These are phyloP conservation scores for Suillus placidus DNA, from an alignment of 768 basidiomycete species.

Conservation along the genomic window DNA sequence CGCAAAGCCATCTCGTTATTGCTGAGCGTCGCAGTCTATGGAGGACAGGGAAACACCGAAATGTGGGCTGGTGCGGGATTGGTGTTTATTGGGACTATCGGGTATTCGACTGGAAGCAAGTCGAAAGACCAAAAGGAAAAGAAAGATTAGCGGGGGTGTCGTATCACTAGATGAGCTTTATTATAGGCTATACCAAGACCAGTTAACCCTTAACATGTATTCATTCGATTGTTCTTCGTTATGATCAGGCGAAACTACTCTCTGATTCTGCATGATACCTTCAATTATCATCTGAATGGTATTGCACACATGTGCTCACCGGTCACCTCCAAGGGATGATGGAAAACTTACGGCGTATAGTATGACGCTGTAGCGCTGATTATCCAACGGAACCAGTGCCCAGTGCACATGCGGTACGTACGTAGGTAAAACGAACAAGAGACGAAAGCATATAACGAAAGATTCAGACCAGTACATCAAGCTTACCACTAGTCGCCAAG, in stretches of 20 bases:
- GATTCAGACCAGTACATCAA: no score
- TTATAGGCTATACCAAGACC: not conserved
- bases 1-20: constrained; percentile 79
- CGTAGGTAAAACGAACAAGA: no score
- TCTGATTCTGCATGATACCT: not conserved
- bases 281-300: not conserved
- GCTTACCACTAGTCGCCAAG: no score
- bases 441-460: no score
- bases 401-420: no score
- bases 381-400: no score
- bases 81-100: constrained; percentile 72
- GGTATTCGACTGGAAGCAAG: constrained; percentile 51
- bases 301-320: no score
- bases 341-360: no score
- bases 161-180: not conserved
- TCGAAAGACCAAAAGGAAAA: constrained; percentile 23
- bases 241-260: not conserved
- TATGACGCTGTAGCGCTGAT: no score
- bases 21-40: constrained; percentile 62
- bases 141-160: constrained; percentile 20
- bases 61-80: constrained; percentile 73
- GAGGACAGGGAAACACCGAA: constrained; percentile 41
- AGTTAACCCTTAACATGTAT: not conserved
- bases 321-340: no score
- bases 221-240: not conserved